Conservation (phyloP, 768 basidiomycete genomes). For the Suillus subluteus region DNA sequence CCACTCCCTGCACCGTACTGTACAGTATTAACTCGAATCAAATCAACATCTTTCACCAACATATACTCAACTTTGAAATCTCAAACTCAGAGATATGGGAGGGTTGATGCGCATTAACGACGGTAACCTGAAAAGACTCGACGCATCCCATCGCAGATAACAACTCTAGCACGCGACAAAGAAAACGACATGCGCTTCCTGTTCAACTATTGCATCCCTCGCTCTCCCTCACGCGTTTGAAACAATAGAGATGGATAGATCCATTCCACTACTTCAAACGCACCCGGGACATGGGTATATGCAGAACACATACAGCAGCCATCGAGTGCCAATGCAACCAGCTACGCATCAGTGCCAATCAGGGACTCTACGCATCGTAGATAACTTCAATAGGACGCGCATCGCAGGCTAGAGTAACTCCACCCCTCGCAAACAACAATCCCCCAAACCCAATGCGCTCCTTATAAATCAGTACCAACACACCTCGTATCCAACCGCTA, state of each 20-base stretch:
- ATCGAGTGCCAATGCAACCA: neutral
- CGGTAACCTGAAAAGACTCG: neutral
- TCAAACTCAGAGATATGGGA: neutral
- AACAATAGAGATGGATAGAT: neutral
- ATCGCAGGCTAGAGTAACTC: neutral
- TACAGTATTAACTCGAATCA: too few species aligned
- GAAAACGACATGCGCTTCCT: neutral
- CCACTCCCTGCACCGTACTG: too few species aligned
- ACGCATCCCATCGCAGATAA: too few species aligned
- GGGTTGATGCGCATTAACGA: neutral
- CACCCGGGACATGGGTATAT: neutral
- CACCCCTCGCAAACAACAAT: neutral
- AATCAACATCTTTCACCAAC: too few species aligned
- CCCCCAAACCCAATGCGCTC: neutral
- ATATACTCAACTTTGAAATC: too few species aligned
- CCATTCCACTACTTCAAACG: neutral
- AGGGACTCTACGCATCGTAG: neutral
- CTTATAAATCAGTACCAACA: neutral
- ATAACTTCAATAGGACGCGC: neutral
- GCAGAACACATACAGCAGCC: neutral
- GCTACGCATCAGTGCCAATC: neutral
- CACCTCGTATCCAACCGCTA: slow-evolving; percentile 19
- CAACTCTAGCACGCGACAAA: neutral
- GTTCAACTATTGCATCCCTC: neutral
- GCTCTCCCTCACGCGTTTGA: neutral